Evolutionary conservation across 2,329 filamentous ascomycete genomes (phyloP), one percentile per base, ranked within the genome.

Genomic region (Trichoderma arundinaceum): DNA sequence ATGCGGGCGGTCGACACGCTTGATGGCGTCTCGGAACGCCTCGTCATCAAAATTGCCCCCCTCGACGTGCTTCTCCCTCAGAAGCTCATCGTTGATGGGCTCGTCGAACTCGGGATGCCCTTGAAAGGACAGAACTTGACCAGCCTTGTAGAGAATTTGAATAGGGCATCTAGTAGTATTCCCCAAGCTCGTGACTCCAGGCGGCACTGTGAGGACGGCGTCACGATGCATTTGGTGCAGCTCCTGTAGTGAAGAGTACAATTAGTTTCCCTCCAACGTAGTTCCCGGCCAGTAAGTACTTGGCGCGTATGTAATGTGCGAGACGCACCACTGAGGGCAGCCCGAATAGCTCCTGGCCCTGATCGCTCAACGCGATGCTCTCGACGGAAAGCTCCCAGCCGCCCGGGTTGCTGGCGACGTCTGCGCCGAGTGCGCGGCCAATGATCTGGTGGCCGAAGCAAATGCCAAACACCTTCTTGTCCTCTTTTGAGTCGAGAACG

Each of bases 381-480:
- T 76, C 74, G 0, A 81, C 79, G 0, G 79, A 78, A 2, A 81
- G 66, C 63, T 82, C 80, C 79, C 80, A 81, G 0, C 79, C 79
- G 4, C 71, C 73, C 0, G 76, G 74, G 39, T 72, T 78, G 19
- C 77, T 71, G 1, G 72, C 76, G 4, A 81, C 77, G 44, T 75
- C 74, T 7, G 75, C 75, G 10, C 74, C 75, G 0, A 82, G 70
- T 0, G 79, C 79, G 4, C 80, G 75, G 1, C 74, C 80, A 35
- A 82, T 73, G 39, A 82, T 80, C 60, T 82, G 80, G 58, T 82
- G 80, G 1, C 80, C 80, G 64, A 81, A 82, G 66, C 80, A 82
- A n/a, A 82, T 77, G 0, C 81, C 80, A 2, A 82, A 72, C 1
- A 82, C 71, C 0, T 75, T 78, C 32, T 74, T 70, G 10, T 28